Percentiles rank a stretch among this genome's conserved stretches.
These are phyloP conservation scores for Teunomyces cretensis DNA, from an alignment of 805 yeast genomes.

Conservation along the genomic window DNA sequence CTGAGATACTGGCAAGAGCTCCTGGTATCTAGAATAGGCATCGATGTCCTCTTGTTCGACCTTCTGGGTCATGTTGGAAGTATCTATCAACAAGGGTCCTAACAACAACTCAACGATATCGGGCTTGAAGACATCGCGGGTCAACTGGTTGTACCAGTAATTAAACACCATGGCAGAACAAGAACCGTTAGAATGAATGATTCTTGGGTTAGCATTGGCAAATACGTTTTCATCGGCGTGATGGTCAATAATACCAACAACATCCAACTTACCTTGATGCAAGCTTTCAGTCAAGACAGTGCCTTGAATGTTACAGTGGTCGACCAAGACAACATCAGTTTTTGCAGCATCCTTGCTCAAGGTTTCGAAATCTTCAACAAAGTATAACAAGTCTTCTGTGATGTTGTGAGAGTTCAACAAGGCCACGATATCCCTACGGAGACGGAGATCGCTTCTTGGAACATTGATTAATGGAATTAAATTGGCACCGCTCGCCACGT, in stretches of 20 bases:
- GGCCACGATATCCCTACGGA: conserved; percentile 69
- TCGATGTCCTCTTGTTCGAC: conserved; percentile 59
- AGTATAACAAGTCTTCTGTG: conserved; percentile 51
- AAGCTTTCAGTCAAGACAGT: conserved; percentile 27
- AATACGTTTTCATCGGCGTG: conserved; percentile 69
- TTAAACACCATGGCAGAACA: conserved; percentile 74
- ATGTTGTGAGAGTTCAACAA: conserved; percentile 52
- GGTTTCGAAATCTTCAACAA: conserved; percentile 61
- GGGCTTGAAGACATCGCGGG: conserved; percentile 12
- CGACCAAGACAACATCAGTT: conserved; percentile 65
- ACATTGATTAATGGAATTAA: conserved; percentile 78
- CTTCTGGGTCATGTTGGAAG: conserved; percentile 62
- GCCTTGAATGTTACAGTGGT: conserved; percentile 73
- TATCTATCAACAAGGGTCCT: conserved; percentile 77
- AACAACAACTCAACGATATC: conserved; percentile 49
- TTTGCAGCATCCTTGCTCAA: conserved; percentile 10
- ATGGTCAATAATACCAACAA: conserved; percentile 77
- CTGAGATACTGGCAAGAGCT: conserved; percentile 11
- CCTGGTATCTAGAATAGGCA: conserved; percentile 41
- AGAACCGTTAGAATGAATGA: conserved; percentile 67
- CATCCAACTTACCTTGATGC: conserved; percentile 26
- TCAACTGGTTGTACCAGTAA: conserved; percentile 47
- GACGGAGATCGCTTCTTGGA: conserved; percentile 57
- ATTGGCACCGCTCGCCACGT: conserved; percentile 28
- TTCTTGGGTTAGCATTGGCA: conserved; percentile 55